These are phyloP conservation scores for Pythium coloratum DNA, from an alignment of 352 stramenopile genomes.

Conservation along the genomic window DNA sequence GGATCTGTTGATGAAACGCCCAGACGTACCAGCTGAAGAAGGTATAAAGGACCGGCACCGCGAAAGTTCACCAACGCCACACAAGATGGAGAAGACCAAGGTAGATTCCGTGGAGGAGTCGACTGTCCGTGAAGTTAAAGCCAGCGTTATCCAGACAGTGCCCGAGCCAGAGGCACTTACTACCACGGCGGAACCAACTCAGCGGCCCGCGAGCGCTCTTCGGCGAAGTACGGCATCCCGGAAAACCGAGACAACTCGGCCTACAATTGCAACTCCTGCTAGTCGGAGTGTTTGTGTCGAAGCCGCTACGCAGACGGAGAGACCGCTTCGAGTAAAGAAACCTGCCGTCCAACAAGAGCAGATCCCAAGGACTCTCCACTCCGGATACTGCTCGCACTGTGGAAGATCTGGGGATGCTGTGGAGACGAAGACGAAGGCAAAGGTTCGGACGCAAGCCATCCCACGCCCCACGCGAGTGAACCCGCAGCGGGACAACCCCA, in stretches of 20 bases:
- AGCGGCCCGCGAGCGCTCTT: no score
- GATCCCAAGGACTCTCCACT: neutral
- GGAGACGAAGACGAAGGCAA: constrained; percentile 11
- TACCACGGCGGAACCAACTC: no score
- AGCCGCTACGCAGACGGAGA: no score
- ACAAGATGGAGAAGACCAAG: neutral
- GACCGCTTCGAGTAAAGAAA: neutral
- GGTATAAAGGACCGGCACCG: neutral
- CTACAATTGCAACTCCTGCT: no score
- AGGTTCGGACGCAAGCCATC: neutral
- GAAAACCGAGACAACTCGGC: no score
- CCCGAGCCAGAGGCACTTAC: no score
- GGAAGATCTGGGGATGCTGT: constrained; percentile 1
- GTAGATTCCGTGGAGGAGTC: no score
- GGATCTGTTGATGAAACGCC: constrained; percentile 33
- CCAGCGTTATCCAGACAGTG: no score
- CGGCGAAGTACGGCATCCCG: no score
- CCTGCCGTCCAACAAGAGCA: neutral
- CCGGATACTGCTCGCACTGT: constrained; percentile 17
- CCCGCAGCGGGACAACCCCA: constrained; percentile 37
- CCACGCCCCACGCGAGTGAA: neutral
- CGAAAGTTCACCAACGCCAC: neutral
- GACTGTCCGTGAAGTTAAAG: no score
- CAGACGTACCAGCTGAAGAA: neutral
- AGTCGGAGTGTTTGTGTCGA: no score